Base-by-base conservation (phyloP, 2,329 filamentous ascomycete species). In the Fusarium proliferatum region DNA sequence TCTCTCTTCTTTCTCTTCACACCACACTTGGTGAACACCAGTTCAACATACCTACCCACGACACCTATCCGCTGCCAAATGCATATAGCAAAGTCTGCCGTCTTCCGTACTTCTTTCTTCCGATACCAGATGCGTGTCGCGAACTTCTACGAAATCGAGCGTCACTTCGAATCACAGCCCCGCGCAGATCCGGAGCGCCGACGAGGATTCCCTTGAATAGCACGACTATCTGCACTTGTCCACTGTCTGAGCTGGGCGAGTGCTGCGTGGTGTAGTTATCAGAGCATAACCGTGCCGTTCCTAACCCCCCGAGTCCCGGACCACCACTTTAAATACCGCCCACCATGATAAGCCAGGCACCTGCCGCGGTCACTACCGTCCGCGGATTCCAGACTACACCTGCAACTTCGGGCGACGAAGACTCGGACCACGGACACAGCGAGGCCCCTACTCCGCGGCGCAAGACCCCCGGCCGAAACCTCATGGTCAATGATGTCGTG, bases 101-200 rank as follows among this genome's bases (percentile, higher is more conserved):
- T 84, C 81, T 83, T 84, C 76, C 82, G 73, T 77, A 76, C 85
- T 76, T 85, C 85, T 77, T 86, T 86, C 79, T 87, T 87, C 82
- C 85, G 84, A 79, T 84, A 84, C 86, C 88, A 89, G 86, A 90
- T 90, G 88, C 87, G 86, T 82, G 80, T 85, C 61, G 67, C 61
- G 79, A 85, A 83, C 82, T 83, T 84, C 81, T 84, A 86, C 80
- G 82, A 85, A 80, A 82, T 84, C 72, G 83, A 86, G 76, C 84
- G 84, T 80, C 85, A 85, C 79, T 83, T 85, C 79, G 83, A 87
- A 76, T 85, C 84, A 76, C 84, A 87, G 80, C 83, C 83, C 76
- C 88, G 88, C 79, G 86, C 86, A 77, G 88, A 90, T 84, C 87
- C 88, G 69, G 86, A 89, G 84, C 88, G 88, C 78, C 88, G 88